Base-by-base conservation (phyloP, 495 filamentous ascomycete genomes). In the Thozetella sp. region DNA sequence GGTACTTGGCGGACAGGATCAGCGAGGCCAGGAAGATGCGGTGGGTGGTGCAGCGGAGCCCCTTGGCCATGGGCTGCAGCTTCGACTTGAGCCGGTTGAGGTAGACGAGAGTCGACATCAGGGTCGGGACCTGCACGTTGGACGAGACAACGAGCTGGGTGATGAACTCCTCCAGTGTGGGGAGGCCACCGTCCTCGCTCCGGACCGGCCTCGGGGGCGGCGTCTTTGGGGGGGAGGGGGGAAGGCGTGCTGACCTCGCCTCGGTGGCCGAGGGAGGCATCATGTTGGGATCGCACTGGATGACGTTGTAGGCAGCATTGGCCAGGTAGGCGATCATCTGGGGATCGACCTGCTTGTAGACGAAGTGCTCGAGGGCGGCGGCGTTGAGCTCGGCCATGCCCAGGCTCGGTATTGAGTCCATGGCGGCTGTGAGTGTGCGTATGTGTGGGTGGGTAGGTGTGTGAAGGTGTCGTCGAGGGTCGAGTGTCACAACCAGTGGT, bases 41-140 rank as follows among this genome's bases (percentile, higher is more conserved):
- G 69, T 99, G 95, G 46, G 95, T 93, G 15, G 95, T 99, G 81
- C 95, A 99, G 45, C 91, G 90, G 80, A 98, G 91, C 64, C 95
- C 95, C 80, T 97, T 98, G 65, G 95, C 96, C 64, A 97, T 92
- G 43, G 93, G 90, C 22, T 95, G 94, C 6, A 99, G 85, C 37
- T 92, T 86, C 55, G 88, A 80, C 70, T 88, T 90, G 60, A 99
- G 83, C 40, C 95, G 86, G 64, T 82, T 84, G 51, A 99, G 88
- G 79, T 97, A 99, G 68, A 99, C 93, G 2, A 98, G 83, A 4
- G 93, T 91, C 55, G 91, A 92, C 96, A 98, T 98, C 61, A 99
- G 85, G 19, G 95, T 99, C 1, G 93, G 92, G 50, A 97, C 93
- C 77, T 97, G 94, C 19, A 99, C 95, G 72, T 97, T 96, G 55